Evolutionary conservation across 306 rosid genomes (phyloP), one percentile per base, ranked within the genome.

Genomic region (Lablab purpureus): DNA sequence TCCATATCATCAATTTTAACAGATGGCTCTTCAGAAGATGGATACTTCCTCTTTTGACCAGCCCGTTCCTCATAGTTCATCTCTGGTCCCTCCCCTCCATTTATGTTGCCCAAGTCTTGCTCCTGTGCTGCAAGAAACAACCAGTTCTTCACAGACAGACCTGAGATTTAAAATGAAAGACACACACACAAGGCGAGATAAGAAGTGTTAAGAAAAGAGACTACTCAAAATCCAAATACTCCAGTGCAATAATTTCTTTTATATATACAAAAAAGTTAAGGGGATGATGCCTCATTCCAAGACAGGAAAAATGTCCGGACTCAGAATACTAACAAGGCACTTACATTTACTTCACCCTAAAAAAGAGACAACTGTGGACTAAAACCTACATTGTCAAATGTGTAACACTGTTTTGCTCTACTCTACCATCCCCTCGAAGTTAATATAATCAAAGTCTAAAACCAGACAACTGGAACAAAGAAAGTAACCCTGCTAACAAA

Each of bases 21-120:
- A 54, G 85, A 85, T 51, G 77, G 88, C 78, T 81, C 90, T 52
- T 91, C 91, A 47, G 94, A 85, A 14, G 89, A 88, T 71, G 87
- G 90, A 87, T 81, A 81, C 87, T 93, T 95, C 87, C 98, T 87
- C 89, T 95, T 95, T 80, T 87, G 91, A 58, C 77, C 79, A 32
- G 76, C 82, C 70, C 80, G 80, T 66, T 90, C 98, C 74, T 82
- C 49, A 82, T 84, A 41, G 69, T 81, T 84, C 27, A 76, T 65
- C 56, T 45, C 78, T 36, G 78, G 65, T 32, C 70, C 92, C 65
- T 91, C 92, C 74, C 85, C 87, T 73, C 66, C 86, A 75, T 89
- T 87, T 25, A 85, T 80, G 67, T 72, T 78, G 63, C 86, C 63
- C 91, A 87, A 78, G 59, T 86, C 81, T 74, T 82, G 88, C 84